These are phyloP conservation scores for Cercospora citrullina DNA, from an alignment of 2,329 filamentous ascomycete species.

Conservation along the genomic window DNA sequence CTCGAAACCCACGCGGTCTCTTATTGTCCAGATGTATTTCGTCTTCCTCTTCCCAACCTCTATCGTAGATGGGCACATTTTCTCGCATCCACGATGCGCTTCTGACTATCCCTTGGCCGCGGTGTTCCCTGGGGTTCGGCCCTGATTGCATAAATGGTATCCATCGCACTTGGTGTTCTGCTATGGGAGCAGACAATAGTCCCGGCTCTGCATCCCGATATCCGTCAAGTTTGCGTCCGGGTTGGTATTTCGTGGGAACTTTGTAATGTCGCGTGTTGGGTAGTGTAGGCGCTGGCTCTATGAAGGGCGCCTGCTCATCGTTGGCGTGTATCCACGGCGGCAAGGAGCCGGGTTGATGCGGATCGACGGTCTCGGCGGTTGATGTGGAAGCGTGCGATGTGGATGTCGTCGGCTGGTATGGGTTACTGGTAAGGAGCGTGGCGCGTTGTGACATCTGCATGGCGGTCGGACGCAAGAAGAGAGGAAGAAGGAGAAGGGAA, in stretches of 20 bases:
- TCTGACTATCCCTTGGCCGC: constrained; percentile 39
- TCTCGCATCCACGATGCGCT: constrained; percentile 51
- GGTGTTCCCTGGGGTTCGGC: constrained; percentile 37
- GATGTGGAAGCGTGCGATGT: constrained; percentile 11
- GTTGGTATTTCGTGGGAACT: constrained; percentile 35
- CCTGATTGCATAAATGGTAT: constrained; percentile 41
- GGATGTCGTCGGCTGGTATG: constrained; percentile 1
- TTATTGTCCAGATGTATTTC: constrained; percentile 40
- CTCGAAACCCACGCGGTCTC: constrained; percentile 47
- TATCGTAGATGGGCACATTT: constrained; percentile 50
- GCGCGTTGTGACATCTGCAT: constrained; percentile 33
- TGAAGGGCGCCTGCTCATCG: constrained; percentile 32
- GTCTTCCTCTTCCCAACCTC: constrained; percentile 57
- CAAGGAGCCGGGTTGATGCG: constrained; percentile 34
- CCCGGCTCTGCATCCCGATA: constrained; percentile 39
- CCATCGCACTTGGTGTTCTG: constrained; percentile 39
- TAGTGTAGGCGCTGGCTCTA: constrained; percentile 25
- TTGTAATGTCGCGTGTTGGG: constrained; percentile 34
- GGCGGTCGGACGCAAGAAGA: constrained; percentile 2
- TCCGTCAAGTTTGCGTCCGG: constrained; percentile 41
- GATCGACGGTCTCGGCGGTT: constrained; percentile 25
- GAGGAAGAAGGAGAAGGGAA: constrained; percentile 4
- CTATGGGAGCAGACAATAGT: constrained; percentile 38
- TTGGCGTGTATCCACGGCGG: constrained; percentile 42
- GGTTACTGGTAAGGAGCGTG: constrained; percentile 10